Conservation (phyloP, 2,329 filamentous ascomycete genomes). For the Didymella segeticola region DNA sequence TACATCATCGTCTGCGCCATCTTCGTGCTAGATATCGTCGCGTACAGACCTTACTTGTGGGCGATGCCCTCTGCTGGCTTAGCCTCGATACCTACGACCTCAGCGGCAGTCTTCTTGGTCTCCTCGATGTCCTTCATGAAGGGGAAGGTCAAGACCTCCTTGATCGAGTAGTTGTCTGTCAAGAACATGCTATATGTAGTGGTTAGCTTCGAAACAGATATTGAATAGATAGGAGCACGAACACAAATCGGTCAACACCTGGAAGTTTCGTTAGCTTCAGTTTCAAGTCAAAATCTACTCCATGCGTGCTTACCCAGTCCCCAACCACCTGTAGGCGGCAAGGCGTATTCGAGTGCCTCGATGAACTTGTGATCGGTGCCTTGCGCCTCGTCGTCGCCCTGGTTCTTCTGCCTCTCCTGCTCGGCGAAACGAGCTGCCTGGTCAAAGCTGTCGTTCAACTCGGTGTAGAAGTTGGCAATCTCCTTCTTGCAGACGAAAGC, state of each 20-base stretch:
- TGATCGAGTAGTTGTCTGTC: slow-evolving; percentile 77
- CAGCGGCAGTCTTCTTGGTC: slow-evolving; percentile 65
- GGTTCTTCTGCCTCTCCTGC: slow-evolving; percentile 89
- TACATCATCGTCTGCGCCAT: no score
- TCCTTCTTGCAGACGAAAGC: slow-evolving; percentile 98
- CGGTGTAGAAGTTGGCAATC: slow-evolving; percentile 95
- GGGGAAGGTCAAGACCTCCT: slow-evolving; percentile 94
- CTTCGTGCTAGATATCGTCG: no score
- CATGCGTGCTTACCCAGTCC: slow-evolving; percentile 70
- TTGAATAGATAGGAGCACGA: no score
- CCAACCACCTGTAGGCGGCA: slow-evolving; percentile 92
- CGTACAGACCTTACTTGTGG: no score
- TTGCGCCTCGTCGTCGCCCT: slow-evolving; percentile 97
- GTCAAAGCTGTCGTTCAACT: slow-evolving; percentile 97
- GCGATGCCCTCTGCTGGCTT: slow-evolving; percentile 67
- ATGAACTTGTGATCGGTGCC: slow-evolving; percentile 96
- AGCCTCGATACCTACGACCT: slow-evolving; percentile 67
- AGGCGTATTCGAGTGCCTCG: slow-evolving; percentile 83
- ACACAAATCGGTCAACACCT: slow-evolving; percentile 82
- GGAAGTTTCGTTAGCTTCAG: no score
- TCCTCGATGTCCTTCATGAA: slow-evolving; percentile 82
- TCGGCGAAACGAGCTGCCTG: slow-evolving; percentile 79
- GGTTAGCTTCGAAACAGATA: neutral
- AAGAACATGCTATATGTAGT: neutral
- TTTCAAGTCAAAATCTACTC: no score